Percentiles rank a stretch among this genome's conserved stretches.
These are phyloP conservation scores for Amesomyces nigricolor DNA, from an alignment of 2,329 filamentous ascomycete species.

Conservation along the genomic window DNA sequence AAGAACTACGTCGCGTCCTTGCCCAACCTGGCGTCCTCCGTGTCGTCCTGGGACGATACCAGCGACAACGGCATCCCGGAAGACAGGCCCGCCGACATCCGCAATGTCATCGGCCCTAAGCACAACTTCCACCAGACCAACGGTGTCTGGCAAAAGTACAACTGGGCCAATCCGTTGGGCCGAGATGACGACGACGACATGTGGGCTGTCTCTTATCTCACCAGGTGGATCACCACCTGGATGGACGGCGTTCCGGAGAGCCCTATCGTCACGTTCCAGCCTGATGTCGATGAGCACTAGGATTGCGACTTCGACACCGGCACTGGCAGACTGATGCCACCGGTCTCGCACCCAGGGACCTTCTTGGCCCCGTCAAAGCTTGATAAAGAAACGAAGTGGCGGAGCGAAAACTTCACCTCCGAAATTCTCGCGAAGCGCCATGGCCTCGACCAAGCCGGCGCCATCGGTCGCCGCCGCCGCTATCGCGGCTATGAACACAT, in stretches of 20 bases:
- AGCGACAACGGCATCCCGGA: constrained; percentile 1
- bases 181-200: constrained; percentile 13
- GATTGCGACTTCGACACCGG: constrained; percentile 35
- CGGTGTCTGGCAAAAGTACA: constrained; percentile 5
- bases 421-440: constrained; percentile 11
- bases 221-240: constrained; percentile 17
- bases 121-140: constrained; percentile 3
- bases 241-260: neutral
- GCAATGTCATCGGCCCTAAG: constrained; percentile 15
- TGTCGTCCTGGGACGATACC: constrained; percentile 1
- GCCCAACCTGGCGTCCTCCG: constrained; percentile 7
- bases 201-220: neutral
- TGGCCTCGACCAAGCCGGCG: neutral
- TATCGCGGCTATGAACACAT: neutral
- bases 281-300: constrained; percentile 14
- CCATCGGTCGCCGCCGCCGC: neutral
- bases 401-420: constrained; percentile 23
- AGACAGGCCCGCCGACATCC: constrained; percentile 11
- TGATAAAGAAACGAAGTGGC: constrained; percentile 13
- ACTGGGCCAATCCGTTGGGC: constrained; percentile 4
- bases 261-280: neutral
- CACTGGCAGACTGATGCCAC: constrained; percentile 33
- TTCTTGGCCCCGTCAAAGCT: constrained; percentile 18
- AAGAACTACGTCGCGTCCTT: constrained; percentile 11
- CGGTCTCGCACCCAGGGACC: constrained; percentile 32